Base-by-base conservation (phyloP, 805 yeast genomes). In the Nakazawaea ishiwadae region DNA sequence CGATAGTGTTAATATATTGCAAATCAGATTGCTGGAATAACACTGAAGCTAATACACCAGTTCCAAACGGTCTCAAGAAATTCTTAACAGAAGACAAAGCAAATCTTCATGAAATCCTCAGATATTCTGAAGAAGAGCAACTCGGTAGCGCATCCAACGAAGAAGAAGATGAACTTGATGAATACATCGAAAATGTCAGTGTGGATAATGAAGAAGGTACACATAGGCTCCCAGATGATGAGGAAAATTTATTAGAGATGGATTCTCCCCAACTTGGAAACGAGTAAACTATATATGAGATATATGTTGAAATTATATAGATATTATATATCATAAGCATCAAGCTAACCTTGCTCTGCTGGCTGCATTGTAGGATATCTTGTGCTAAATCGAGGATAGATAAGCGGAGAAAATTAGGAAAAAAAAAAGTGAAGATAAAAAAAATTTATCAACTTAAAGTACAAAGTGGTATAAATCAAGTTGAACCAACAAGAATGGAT, bases 401-500 rank as follows among this genome's bases (percentile, higher is more conserved):
- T n/a, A n/a, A n/a, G n/a, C n/a, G n/a, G n/a, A n/a, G n/a, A n/a
- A n/a, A n/a, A n/a, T n/a, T n/a, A n/a, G n/a, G n/a, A n/a, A n/a
- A n/a, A n/a, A n/a, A 23, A 23, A 23, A 23, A 23, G 10, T 8
- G 26, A 8, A 23, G 26, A 23, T 23, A 23, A 23, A 10, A 23
- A 23, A 10, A 23, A n/a, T n/a, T n/a, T n/a, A n/a, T n/a, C n/a
- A n/a, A n/a, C n/a, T n/a, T n/a, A n/a, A n/a, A n/a, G n/a, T n/a
- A n/a, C n/a, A n/a, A n/a, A n/a, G n/a, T n/a, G n/a, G n/a, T n/a
- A n/a, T n/a, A n/a, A n/a, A n/a, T n/a, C n/a, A n/a, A n/a, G n/a
- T n/a, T n/a, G n/a, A n/a, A n/a, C n/a, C n/a, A n/a, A n/a, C 16
- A 14, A 14, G 4, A 47, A 53, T 59, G 34, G 6, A 47, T 2